phyloP scores from a whole-genome alignment of 1,139 yeast species.

The Taphrina wiesneri region DNA sequence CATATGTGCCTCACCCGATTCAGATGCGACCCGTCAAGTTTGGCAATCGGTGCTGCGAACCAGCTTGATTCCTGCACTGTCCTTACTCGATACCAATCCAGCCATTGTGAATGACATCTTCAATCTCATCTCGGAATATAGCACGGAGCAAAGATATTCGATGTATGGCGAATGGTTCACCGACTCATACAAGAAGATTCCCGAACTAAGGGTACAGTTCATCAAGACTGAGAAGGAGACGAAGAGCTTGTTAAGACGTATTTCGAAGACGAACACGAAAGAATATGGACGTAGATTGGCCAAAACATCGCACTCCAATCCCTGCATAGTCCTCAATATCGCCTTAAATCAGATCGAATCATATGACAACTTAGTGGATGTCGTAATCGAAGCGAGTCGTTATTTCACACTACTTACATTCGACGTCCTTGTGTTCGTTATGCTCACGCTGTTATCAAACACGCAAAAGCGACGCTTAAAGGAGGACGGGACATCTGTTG shows the following conservation, averaged over 20 bases:
- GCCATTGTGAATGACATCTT: conserved; percentile 64
- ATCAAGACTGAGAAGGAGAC: conserved; percentile 78
- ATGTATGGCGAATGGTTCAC: conserved; percentile 81
- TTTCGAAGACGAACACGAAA: conserved; percentile 80
- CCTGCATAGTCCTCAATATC: conserved; percentile 64
- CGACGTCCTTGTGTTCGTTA: conserved; percentile 78
- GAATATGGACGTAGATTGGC: conserved; percentile 78
- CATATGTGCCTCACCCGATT: conserved; percentile 39
- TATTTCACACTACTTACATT: conserved; percentile 78
- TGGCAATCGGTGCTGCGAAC: conserved; percentile 70
- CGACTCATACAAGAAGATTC: conserved; percentile 56
- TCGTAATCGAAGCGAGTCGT: conserved; percentile 78
- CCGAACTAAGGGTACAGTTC: conserved; percentile 62
- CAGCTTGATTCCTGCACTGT: conserved; percentile 67
- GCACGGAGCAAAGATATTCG: conserved; percentile 68
- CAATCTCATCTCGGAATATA: conserved; percentile 55
- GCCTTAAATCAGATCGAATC: conserved; percentile 67
- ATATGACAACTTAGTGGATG: conserved; percentile 78
- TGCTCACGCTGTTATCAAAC: conserved; percentile 55
- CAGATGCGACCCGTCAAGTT: conserved; percentile 40
- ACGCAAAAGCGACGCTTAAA: conserved; percentile 56
- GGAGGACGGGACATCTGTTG: conserved; percentile 75
- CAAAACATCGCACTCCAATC: conserved; percentile 74
- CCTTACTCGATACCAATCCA: conserved; percentile 63
- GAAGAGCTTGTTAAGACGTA: conserved; percentile 73